phyloP scores from a whole-genome alignment of 2,329 filamentous ascomycete species.

The Sclerotiophoma versabilis region DNA sequence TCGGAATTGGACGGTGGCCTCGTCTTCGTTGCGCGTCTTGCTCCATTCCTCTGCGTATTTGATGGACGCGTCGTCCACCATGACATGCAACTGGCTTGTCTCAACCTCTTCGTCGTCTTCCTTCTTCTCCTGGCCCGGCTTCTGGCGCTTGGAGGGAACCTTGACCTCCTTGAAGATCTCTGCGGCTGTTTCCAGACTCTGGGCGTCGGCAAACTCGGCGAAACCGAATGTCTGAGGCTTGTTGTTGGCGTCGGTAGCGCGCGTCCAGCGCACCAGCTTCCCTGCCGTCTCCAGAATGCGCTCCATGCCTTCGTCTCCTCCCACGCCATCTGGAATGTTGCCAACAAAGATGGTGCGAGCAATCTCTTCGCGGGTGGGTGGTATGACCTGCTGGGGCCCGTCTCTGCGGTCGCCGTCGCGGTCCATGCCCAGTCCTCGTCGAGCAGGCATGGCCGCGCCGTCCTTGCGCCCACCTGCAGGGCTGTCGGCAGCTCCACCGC shows the following conservation, averaged over 20 bases:
- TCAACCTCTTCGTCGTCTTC: slow-evolving; percentile 60
- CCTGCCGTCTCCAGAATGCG: slow-evolving; percentile 79
- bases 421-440: slow-evolving; percentile 65
- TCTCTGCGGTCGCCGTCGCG: slow-evolving; percentile 67
- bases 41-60: slow-evolving; percentile 88
- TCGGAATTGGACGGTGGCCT: slow-evolving; percentile 69
- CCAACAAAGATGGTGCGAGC: slow-evolving; percentile 89
- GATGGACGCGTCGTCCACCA: slow-evolving; percentile 81
- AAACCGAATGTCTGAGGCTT: slow-evolving; percentile 92
- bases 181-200: slow-evolving; percentile 83
- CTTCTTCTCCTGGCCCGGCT: slow-evolving; percentile 54
- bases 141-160: slow-evolving; percentile 80
- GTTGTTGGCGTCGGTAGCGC: slow-evolving; percentile 76
- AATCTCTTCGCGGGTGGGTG: slow-evolving; percentile 89
- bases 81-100: slow-evolving; percentile 71
- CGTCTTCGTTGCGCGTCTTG: slow-evolving; percentile 68
- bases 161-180: slow-evolving; percentile 84
- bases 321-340: slow-evolving; percentile 79
- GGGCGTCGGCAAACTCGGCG: slow-evolving; percentile 90
- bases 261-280: slow-evolving; percentile 82
- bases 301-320: slow-evolving; percentile 80
- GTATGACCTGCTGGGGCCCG: slow-evolving; percentile 75
- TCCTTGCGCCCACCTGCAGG: slow-evolving; percentile 59
- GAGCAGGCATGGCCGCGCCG: slow-evolving; percentile 47
- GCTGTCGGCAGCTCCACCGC: slow-evolving; percentile 57